These are phyloP conservation scores for Pseudocercospora vitis DNA, from an alignment of 2,329 filamentous ascomycete genomes.

Conservation along the genomic window DNA sequence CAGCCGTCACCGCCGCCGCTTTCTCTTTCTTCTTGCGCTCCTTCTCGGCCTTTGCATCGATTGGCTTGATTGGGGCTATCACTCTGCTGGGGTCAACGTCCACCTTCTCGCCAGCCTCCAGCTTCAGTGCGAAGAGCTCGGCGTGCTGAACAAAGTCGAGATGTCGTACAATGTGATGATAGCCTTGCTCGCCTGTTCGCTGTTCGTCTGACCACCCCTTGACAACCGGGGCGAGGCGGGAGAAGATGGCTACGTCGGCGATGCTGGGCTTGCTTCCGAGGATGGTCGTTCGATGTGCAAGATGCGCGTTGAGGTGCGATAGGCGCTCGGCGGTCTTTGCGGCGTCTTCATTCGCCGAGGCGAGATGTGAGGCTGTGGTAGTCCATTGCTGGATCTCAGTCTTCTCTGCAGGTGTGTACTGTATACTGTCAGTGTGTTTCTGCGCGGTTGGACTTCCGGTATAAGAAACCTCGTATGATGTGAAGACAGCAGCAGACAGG, in stretches of 20 bases:
- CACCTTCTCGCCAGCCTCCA: slow-evolving; percentile 73
- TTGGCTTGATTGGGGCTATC: slow-evolving; percentile 81
- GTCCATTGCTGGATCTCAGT: slow-evolving; percentile 89
- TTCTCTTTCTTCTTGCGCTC: slow-evolving; percentile 97
- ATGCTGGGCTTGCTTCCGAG: slow-evolving; percentile 86
- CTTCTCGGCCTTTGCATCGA: slow-evolving; percentile 93
- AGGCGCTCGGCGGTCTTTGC: slow-evolving; percentile 64
- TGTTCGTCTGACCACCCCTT: slow-evolving; percentile 79
- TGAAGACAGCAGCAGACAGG: slow-evolving; percentile 38
- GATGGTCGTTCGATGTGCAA: slow-evolving; percentile 83
- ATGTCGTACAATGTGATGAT: slow-evolving; percentile 86
- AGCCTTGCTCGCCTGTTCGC: slow-evolving; percentile 83
- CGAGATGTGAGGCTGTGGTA: slow-evolving; percentile 70
- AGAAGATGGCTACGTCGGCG: slow-evolving; percentile 82
- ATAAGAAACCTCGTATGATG: slow-evolving; percentile 34
- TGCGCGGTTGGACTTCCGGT: neutral
- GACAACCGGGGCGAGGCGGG: slow-evolving; percentile 72
- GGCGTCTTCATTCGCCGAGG: slow-evolving; percentile 58
- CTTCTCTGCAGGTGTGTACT: slow-evolving; percentile 76
- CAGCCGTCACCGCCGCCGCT: slow-evolving; percentile 57
- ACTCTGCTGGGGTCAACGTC: slow-evolving; percentile 76
- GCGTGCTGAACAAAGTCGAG: slow-evolving; percentile 95
- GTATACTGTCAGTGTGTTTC: slow-evolving; percentile 31
- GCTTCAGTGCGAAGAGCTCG: slow-evolving; percentile 64
- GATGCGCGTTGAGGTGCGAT: slow-evolving; percentile 78